Conservation (phyloP, 495 filamentous ascomycete species). For the Talaromyces proteolyticus region DNA sequence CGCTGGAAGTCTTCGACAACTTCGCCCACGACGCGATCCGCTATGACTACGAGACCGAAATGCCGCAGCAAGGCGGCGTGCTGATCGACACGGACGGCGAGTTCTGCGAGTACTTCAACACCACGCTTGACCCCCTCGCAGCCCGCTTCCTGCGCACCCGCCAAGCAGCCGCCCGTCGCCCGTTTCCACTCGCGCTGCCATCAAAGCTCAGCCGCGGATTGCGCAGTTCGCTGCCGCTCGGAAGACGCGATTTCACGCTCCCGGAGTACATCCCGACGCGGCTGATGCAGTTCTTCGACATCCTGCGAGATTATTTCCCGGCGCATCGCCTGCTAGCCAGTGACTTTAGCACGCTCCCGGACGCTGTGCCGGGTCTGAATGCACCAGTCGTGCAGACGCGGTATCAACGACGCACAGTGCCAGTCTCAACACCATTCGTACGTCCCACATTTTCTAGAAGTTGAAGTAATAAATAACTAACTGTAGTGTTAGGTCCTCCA, state of each 20-base stretch:
- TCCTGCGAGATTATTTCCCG: slow-evolving; percentile 80
- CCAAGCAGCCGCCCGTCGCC: slow-evolving; percentile 52
- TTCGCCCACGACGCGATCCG: slow-evolving; percentile 93
- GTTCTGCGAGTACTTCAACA: slow-evolving; percentile 88
- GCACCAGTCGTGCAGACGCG: slow-evolving; percentile 94
- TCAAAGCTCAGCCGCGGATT: slow-evolving; percentile 51
- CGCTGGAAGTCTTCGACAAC: slow-evolving; percentile 98
- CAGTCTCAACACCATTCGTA: slow-evolving; percentile 87
- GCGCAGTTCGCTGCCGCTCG: slow-evolving; percentile 55
- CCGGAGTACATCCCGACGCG: slow-evolving; percentile 94
- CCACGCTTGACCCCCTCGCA: slow-evolving; percentile 73
- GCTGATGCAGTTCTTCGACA: slow-evolving; percentile 93
- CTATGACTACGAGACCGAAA: slow-evolving; percentile 69
- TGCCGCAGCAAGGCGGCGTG: slow-evolving; percentile 78
- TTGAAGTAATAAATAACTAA: too few relatives aligned
- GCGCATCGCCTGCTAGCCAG: slow-evolving; percentile 80
- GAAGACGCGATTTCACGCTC: slow-evolving; percentile 58
- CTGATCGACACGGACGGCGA: slow-evolving; percentile 82
- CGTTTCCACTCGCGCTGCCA: slow-evolving; percentile 50
- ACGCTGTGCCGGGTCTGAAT: slow-evolving; percentile 76
- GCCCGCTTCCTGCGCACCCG: slow-evolving; percentile 76
- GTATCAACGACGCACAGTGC: slow-evolving; percentile 76
- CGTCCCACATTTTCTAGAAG: slow-evolving; percentile 23
- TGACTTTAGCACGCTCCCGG: slow-evolving; percentile 84
- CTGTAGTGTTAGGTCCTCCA: slow-evolving; percentile 89